These are phyloP conservation scores for Chaetomiaceae sp. DNA, from an alignment of 2,329 filamentous ascomycete genomes.

Conservation along the genomic window DNA sequence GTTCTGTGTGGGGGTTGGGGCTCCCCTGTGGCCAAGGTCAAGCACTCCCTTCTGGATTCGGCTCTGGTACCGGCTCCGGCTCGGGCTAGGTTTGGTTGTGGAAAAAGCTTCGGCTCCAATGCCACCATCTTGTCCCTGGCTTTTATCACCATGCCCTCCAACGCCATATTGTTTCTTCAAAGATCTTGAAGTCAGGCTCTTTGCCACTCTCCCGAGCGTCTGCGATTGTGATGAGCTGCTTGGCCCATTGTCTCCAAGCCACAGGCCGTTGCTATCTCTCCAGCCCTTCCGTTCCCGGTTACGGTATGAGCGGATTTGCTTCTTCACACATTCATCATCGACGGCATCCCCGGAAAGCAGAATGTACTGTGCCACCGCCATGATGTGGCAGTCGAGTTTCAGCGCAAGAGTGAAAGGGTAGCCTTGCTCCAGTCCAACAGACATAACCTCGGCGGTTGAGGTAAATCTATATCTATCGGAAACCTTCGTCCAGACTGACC, in stretches of 20 bases:
- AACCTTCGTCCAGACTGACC: background rate
- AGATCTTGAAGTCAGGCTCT: background rate
- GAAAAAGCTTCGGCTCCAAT: constrained; percentile 2
- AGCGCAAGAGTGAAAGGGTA: background rate
- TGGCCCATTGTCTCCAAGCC: constrained; percentile 6
- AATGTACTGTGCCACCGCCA: constrained; percentile 5
- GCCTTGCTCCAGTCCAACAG: background rate
- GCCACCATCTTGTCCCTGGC: constrained; percentile 8
- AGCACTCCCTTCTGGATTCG: no score
- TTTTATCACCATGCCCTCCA: constrained; percentile 1
- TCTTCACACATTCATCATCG: background rate
- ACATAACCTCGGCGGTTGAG: background rate
- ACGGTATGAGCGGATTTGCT: background rate
- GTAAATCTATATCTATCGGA: background rate
- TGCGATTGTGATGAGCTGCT: background rate
- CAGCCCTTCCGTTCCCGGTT: background rate
- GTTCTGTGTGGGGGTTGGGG: no score
- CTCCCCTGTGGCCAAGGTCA: no score
- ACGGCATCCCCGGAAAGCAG: background rate
- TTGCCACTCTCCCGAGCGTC: background rate
- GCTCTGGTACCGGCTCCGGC: background rate
- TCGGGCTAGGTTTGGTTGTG: background rate
- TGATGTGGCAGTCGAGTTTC: background rate
- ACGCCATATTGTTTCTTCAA: background rate
- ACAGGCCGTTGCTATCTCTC: background rate